phyloP scores from a whole-genome alignment of 2,329 filamentous ascomycete species.

The Phyllosticta citrichinensis region DNA sequence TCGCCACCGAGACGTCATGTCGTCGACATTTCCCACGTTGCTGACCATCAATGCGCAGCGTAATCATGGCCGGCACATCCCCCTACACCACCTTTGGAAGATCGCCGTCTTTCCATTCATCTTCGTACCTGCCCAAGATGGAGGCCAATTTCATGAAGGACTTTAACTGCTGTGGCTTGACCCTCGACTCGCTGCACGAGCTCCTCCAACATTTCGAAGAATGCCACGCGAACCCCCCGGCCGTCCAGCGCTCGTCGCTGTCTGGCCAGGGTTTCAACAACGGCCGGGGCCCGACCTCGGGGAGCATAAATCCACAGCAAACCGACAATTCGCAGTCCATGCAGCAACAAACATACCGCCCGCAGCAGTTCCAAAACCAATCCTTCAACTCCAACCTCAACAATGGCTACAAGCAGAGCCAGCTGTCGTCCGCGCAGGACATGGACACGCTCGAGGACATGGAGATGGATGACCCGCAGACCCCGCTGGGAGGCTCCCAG shows the following conservation, averaged over 20 bases:
- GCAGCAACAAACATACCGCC: constrained; percentile 28
- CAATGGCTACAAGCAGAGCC: constrained; percentile 26
- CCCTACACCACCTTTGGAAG: constrained; percentile 70
- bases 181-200: constrained; percentile 84
- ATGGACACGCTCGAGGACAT: constrained; percentile 86
- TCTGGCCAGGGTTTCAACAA: constrained; percentile 33
- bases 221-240: constrained; percentile 59
- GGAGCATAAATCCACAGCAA: constrained; percentile 23
- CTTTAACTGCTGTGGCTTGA: constrained; percentile 89
- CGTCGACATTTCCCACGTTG: neutral
- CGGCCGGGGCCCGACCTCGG: neutral
- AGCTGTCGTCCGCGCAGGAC: constrained; percentile 40
- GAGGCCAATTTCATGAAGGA: constrained; percentile 97
- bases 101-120: constrained; percentile 93
- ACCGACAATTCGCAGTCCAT: constrained; percentile 13
- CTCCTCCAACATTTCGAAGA: constrained; percentile 95
- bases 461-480: constrained; percentile 72
- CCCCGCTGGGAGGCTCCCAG: constrained; percentile 57
- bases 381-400: constrained; percentile 10
- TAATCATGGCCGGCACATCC: constrained; percentile 94
- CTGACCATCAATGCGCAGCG: constrained; percentile 41
- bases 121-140: constrained; percentile 89
- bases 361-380: constrained; percentile 30
- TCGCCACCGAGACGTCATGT: neutral
- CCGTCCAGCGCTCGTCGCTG: constrained; percentile 33